These are phyloP conservation scores for Coprinopsis sp. DNA, from an alignment of 768 basidiomycete species.

Conservation along the genomic window DNA sequence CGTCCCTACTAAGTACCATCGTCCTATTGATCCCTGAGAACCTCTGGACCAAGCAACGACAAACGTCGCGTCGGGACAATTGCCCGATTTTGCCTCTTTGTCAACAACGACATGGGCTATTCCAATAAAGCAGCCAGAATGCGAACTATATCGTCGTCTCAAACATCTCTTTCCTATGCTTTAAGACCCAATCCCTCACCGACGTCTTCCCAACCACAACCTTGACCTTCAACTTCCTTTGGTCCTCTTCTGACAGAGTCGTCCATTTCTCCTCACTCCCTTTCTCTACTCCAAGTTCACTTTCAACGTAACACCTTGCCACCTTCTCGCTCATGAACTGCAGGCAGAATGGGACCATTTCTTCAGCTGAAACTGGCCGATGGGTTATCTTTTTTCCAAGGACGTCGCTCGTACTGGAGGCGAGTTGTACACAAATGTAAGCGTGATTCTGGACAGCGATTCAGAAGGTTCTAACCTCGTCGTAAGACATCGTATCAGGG, in stretches of 20 bases:
- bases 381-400: slow-evolving; percentile 20
- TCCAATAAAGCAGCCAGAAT: too few relatives aligned
- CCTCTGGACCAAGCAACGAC: too few relatives aligned
- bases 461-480: slow-evolving; percentile 13
- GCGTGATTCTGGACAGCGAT: not conserved
- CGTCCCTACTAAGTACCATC: too few relatives aligned
- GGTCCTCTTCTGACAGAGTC: slow-evolving; percentile 3
- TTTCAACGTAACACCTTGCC: slow-evolving; percentile 12
- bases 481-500: slow-evolving; percentile 24
- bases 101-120: too few relatives aligned
- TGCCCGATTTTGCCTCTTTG: too few relatives aligned
- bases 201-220: slow-evolving; percentile 21
- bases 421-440: slow-evolving; percentile 10
- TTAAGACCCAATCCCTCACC: slow-evolving; percentile 21
- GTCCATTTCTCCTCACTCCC: slow-evolving; percentile 22
- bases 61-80: too few relatives aligned
- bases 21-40: too few relatives aligned
- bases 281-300: slow-evolving; percentile 18
- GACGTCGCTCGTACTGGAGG: slow-evolving; percentile 15
- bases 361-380: slow-evolving; percentile 10
- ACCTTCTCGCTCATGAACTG: slow-evolving; percentile 15
- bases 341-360: slow-evolving; percentile 12
- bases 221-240: not conserved
- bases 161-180: slow-evolving; percentile 16
- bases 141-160: too few relatives aligned